Base-by-base conservation (phyloP, 257 asterid species). In the Nicotiana noctiflora region DNA sequence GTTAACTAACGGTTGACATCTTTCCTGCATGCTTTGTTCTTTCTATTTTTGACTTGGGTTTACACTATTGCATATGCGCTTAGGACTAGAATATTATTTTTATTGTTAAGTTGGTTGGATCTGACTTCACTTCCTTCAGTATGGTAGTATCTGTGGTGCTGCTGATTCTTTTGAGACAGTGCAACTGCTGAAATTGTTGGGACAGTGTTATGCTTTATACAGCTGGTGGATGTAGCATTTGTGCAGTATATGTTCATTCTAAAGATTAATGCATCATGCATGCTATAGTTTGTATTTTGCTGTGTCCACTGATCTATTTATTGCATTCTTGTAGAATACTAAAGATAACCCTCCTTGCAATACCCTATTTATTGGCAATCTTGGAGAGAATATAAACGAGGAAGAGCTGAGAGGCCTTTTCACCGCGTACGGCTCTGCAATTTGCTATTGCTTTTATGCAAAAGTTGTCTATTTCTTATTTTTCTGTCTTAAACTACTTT, bases 271-370 rank as follows among this genome's bases (percentile, higher is more conserved):
- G 78, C 78, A 46, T 31, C 78, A 44, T 46, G 40, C 25, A 46
- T 72, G 40, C 2, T 14, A 52, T 74, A 74, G 79, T 74, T 49
- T 61, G n/a, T 46, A 27, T 57, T 80, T 56, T 49, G 51, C 32
- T 57, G 44, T 15, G 31, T 70, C 59, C 51, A 10, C 44, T 60
- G 64, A 79, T 21, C 65, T 49, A 44, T 62, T 40, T 63, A 15
- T 77, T 81, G 49, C 72, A 64, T 70, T 75, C 79, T 84, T 82
- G 88, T 86, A 96, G 99, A 96, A 96, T 89, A 91, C 88, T 72
- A 96, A 96, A 86, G 99, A 96, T 66, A 96, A 96, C 84, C 98
- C 98, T 84, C 99, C 98, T 61, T 94, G 99, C 91, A 96, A 96
- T 86, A 96, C 99, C 75, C 97, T 96, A 17, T 96, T 96, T 80